Evolutionary conservation across 2,329 filamentous ascomycete species (phyloP).

Genomic region (Alternaria tenuissima): DNA sequence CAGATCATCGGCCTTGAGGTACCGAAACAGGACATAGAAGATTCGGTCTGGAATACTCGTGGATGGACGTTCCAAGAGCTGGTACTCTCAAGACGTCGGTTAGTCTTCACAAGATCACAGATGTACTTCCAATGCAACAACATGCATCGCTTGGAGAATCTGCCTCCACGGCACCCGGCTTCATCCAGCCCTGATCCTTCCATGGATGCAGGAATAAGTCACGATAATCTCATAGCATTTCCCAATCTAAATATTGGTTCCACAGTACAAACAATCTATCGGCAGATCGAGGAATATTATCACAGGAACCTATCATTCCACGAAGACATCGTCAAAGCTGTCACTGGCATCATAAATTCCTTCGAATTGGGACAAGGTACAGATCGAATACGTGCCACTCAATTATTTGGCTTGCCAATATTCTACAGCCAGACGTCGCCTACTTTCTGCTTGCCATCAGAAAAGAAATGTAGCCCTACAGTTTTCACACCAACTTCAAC

Average conservation of each 20-base stretch:
- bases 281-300: not conserved
- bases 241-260: not conserved
- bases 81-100: not conserved
- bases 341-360: not conserved
- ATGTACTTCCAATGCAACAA: not conserved
- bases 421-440: not conserved
- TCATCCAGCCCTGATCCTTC: not conserved
- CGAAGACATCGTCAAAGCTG: not conserved
- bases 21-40: rapidly evolving
- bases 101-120: not conserved
- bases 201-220: not conserved
- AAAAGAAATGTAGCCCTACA: rapidly evolving
- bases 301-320: not conserved
- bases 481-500: not conserved
- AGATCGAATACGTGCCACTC: not conserved
- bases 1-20: not conserved
- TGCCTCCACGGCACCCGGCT: not conserved
- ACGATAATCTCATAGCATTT: not conserved
- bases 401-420: not conserved
- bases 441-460: not conserved
- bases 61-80: not conserved
- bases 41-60: not conserved
- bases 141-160: not conserved
- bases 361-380: not conserved
- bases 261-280: not conserved